Evolutionary conservation across 257 asterid genomes (phyloP).

Genomic region (Thymus quinquecostatus): DNA sequence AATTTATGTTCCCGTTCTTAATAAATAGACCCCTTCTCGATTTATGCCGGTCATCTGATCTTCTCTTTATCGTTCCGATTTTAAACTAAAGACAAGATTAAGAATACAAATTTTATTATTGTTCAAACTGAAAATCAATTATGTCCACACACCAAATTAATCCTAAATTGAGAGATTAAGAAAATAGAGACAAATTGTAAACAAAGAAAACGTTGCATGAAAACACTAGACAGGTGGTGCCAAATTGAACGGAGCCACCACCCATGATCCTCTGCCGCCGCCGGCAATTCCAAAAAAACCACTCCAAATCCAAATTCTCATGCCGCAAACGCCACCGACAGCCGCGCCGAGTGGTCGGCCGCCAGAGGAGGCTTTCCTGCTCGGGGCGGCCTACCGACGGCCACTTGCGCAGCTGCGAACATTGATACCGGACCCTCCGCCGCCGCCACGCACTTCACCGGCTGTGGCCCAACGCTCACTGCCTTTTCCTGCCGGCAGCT

Average conservation of each 20-base stretch:
- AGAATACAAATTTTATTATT: too few relatives aligned
- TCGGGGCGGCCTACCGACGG: slow-evolving; percentile 70
- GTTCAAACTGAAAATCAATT: not conserved
- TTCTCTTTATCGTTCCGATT: too few relatives aligned
- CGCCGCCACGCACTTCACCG: slow-evolving; percentile 48
- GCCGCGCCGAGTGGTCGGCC: slow-evolving; percentile 59
- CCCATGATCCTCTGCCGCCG: slow-evolving; percentile 33
- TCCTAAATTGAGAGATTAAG: too few relatives aligned
- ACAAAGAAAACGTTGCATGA: slow-evolving; percentile 22
- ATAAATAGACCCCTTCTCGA: too few relatives aligned
- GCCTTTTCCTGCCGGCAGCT: slow-evolving; percentile 89
- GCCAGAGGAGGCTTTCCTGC: slow-evolving; percentile 54
- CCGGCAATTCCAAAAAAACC: not conserved
- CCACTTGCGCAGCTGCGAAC: slow-evolving; percentile 51
- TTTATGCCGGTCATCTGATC: too few relatives aligned
- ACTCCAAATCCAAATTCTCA: slow-evolving; percentile 34
- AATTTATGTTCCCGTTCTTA: too few relatives aligned
- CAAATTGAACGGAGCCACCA: not conserved
- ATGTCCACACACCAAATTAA: not conserved
- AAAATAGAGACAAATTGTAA: not conserved
- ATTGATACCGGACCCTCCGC: slow-evolving; percentile 27
- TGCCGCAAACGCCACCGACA: slow-evolving; percentile 83
- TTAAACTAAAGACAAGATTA: too few relatives aligned
- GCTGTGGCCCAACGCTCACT: slow-evolving; percentile 79
- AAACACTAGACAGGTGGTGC: slow-evolving; percentile 3